Conservation (phyloP, 805 yeast species). For the Kluyveromyces starmeri region DNA sequence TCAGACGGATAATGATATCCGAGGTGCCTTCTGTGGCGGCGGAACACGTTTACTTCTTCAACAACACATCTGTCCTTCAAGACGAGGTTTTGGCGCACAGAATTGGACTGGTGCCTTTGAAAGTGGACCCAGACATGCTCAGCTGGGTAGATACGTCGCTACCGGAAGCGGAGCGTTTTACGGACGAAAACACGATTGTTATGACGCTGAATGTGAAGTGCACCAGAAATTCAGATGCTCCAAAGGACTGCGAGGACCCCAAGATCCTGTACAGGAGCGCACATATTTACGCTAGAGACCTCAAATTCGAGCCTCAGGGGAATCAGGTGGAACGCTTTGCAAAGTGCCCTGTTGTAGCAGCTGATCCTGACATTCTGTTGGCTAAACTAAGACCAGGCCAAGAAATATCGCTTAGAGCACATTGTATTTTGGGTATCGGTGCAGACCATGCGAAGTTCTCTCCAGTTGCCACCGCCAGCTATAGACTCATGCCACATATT, state of each 20-base stretch:
- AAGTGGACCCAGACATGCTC: constrained; percentile 81
- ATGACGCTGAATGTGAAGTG: constrained; percentile 75
- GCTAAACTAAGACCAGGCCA: constrained; percentile 97
- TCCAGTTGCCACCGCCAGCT: constrained; percentile 95
- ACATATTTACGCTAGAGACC: constrained; percentile 79
- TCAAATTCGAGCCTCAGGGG: constrained; percentile 88
- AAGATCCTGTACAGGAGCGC: constrained; percentile 75
- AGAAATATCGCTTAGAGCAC: constrained; percentile 83
- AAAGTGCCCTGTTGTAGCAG: constrained; percentile 57
- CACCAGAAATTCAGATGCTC: constrained; percentile 77
- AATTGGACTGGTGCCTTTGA: constrained; percentile 85
- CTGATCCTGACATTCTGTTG: constrained; percentile 81
- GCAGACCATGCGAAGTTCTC: constrained; percentile 96
- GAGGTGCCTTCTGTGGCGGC: constrained; percentile 96
- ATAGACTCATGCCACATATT: constrained; percentile 83
- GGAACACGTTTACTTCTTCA: constrained; percentile 81
- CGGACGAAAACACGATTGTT: constrained; percentile 85
- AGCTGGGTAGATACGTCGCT: constrained; percentile 67
- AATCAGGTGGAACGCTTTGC: constrained; percentile 67
- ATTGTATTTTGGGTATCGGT: constrained; percentile 87
- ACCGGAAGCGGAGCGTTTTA: constrained; percentile 62
- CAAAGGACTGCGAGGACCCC: constrained; percentile 70
- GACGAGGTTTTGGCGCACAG: constrained; percentile 96
- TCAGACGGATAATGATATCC: constrained; percentile 92
- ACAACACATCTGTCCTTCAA: constrained; percentile 93